phyloP scores from a whole-genome alignment of 164 flowering plant species.

The Macadamia tetraphylla region DNA sequence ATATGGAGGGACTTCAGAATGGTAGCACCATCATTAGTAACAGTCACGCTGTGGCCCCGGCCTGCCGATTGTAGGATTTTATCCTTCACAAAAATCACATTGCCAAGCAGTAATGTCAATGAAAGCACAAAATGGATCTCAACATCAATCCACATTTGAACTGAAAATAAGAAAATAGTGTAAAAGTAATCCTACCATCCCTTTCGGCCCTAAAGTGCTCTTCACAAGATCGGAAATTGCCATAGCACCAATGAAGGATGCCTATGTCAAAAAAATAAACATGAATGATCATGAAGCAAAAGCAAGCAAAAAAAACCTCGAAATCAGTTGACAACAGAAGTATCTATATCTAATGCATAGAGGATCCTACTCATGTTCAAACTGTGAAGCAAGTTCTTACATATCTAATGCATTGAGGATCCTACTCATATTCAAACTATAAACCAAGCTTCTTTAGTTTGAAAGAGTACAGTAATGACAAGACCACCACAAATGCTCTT shows the following conservation, averaged over 20 bases:
- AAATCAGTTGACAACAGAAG: too few relatives aligned
- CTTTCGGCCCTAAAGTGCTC: slow-evolving; percentile 97
- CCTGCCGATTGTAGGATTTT: slow-evolving; percentile 95
- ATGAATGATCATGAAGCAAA: background rate
- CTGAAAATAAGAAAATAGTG: background rate
- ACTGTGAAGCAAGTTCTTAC: too few relatives aligned
- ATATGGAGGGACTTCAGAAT: slow-evolving; percentile 92
- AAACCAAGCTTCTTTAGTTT: too few relatives aligned
- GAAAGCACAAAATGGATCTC: background rate
- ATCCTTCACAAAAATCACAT: slow-evolving; percentile 45
- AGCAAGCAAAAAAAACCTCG: background rate
- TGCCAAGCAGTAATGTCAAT: background rate
- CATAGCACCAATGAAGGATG: slow-evolving; percentile 96
- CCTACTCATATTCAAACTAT: too few relatives aligned
- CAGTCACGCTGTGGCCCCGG: slow-evolving; percentile 77
- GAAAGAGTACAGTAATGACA: too few relatives aligned
- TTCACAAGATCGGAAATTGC: slow-evolving; percentile 95
- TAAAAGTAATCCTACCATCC: slow-evolving; percentile 57
- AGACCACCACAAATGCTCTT: too few relatives aligned
- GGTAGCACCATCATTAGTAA: slow-evolving; percentile 98
- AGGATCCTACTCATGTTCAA: too few relatives aligned
- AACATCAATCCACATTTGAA: background rate
- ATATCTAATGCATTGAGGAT: background rate
- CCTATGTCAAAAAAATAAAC: slow-evolving; percentile 27
- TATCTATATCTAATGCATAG: background rate